phyloP scores from a whole-genome alignment of 257 asterid species.

The Linaria vulgaris region DNA sequence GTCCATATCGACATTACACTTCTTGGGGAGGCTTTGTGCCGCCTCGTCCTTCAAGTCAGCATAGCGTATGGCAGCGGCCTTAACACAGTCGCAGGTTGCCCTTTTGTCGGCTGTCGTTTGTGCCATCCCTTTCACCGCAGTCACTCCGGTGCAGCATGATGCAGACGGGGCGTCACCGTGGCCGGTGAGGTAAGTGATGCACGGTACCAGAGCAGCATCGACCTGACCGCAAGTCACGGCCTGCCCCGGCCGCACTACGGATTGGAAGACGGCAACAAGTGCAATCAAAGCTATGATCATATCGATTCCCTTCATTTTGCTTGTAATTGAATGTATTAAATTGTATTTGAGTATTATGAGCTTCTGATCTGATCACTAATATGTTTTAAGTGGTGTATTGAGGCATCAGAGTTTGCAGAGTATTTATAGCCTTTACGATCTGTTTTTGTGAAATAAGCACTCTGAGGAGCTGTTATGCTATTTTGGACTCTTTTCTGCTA shows the following conservation, averaged over 20 bases:
- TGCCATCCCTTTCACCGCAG: slow-evolving; percentile 23
- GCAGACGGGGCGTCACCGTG: slow-evolving; percentile 18
- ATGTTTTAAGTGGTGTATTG: no score
- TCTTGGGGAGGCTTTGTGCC: slow-evolving; percentile 36
- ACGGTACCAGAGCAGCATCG: slow-evolving; percentile 28
- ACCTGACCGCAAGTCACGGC: slow-evolving; percentile 42
- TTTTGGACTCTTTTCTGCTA: no score
- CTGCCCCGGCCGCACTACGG: slow-evolving; percentile 27
- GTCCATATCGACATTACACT: slow-evolving; percentile 38
- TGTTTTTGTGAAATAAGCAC: no score
- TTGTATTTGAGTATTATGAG: not conserved
- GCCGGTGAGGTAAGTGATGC: slow-evolving; percentile 31
- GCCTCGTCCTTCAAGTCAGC: slow-evolving; percentile 35
- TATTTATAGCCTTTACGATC: not conserved
- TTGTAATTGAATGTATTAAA: not conserved
- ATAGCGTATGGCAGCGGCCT: slow-evolving; percentile 33
- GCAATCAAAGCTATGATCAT: slow-evolving; percentile 12
- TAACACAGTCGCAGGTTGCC: slow-evolving; percentile 35
- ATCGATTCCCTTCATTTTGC: slow-evolving; percentile 28
- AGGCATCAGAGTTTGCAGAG: not conserved
- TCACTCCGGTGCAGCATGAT: slow-evolving; percentile 42
- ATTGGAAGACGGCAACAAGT: slow-evolving; percentile 12
- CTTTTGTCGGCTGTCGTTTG: slow-evolving; percentile 33
- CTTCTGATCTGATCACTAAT: no score
- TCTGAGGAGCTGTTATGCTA: no score